Conservation (phyloP, 176 grass and related monocot species). For the Tillandsia fasciculata region DNA sequence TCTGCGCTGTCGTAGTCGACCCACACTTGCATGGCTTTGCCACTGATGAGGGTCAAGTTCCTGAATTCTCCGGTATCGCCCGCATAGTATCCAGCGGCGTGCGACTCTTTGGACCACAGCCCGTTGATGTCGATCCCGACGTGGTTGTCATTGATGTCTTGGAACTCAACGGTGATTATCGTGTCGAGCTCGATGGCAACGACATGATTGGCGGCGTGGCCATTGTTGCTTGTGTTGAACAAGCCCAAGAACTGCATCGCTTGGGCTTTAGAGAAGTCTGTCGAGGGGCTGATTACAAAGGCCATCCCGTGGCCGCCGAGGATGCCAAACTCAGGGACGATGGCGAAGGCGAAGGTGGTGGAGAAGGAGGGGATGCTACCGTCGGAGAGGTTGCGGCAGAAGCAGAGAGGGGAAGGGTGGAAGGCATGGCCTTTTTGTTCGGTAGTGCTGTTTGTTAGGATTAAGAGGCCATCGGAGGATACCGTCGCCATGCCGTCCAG, state of each 20-base stretch:
- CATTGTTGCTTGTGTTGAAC: slow-evolving; percentile 12
- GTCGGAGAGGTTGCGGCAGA: slow-evolving; percentile 1
- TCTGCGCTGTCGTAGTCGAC: slow-evolving; percentile 13
- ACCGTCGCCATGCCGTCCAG: slow-evolving; percentile 15
- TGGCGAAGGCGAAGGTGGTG: slow-evolving; percentile 22
- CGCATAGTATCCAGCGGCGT: slow-evolving; percentile 13
- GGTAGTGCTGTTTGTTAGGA: slow-evolving; percentile 15
- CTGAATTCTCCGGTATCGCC: slow-evolving; percentile 4
- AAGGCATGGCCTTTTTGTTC: slow-evolving; percentile 27
- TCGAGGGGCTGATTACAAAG: slow-evolving; percentile 4
- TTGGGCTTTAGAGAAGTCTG: slow-evolving; percentile 3
- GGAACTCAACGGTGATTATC: slow-evolving; percentile 2
- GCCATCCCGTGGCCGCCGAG: slow-evolving; percentile 17
- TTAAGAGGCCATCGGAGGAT: slow-evolving; percentile 11
- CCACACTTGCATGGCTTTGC: slow-evolving; percentile 10
- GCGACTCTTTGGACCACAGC: not conserved
- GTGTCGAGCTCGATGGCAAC: slow-evolving; percentile 29
- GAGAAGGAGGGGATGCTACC: slow-evolving; percentile 27
- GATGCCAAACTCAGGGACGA: not conserved
- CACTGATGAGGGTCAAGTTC: not conserved
- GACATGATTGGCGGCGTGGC: slow-evolving; percentile 6
- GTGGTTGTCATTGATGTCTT: slow-evolving; percentile 31
- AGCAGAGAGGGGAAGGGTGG: slow-evolving; percentile 13
- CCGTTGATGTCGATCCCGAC: slow-evolving; percentile 24
- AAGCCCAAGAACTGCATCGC: slow-evolving; percentile 16